A percentile compares a stretch with the other conserved stretches of the same genome.
These are phyloP conservation scores for Hypoxylon sp. DNA, from an alignment of 2,329 filamentous ascomycete genomes.

Conservation along the genomic window DNA sequence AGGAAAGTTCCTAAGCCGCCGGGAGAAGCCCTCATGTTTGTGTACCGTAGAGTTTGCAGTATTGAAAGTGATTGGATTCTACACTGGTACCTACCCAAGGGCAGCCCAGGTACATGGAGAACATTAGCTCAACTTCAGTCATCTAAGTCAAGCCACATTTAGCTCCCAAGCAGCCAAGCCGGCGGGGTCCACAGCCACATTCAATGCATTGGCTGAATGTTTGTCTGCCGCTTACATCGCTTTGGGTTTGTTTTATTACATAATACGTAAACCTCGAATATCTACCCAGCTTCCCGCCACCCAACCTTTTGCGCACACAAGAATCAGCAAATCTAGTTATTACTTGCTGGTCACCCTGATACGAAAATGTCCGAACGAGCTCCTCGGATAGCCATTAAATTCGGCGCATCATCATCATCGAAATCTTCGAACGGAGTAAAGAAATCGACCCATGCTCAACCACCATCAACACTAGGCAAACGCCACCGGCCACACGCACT, in stretches of 20 bases:
- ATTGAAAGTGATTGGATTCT: background rate
- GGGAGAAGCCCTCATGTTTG: constrained; percentile 1
- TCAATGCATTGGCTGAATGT: background rate
- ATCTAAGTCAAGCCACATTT: constrained; percentile 1
- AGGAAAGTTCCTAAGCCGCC: background rate
- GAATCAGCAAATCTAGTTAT: background rate
- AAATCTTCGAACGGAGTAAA: constrained; percentile 51
- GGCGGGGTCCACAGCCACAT: background rate
- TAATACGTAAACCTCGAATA: background rate
- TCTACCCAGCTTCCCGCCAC: constrained; percentile 2
- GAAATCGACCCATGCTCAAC: constrained; percentile 48
- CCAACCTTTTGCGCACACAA: background rate
- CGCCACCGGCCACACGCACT: constrained; percentile 60
- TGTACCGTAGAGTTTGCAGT: background rate
- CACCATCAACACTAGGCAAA: constrained; percentile 63
- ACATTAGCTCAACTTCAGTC: background rate
- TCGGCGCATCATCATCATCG: constrained; percentile 55
- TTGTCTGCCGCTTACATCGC: background rate
- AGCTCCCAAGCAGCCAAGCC: no score
- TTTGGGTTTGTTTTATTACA: background rate
- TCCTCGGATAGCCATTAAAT: constrained; percentile 63
- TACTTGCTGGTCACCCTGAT: background rate
- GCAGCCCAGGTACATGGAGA: background rate
- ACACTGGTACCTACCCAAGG: no score
- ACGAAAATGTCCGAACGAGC: constrained; percentile 56